Evolutionary conservation across 176 grass and related monocot genomes (phyloP).

Genomic region (Oryza meyeriana): DNA sequence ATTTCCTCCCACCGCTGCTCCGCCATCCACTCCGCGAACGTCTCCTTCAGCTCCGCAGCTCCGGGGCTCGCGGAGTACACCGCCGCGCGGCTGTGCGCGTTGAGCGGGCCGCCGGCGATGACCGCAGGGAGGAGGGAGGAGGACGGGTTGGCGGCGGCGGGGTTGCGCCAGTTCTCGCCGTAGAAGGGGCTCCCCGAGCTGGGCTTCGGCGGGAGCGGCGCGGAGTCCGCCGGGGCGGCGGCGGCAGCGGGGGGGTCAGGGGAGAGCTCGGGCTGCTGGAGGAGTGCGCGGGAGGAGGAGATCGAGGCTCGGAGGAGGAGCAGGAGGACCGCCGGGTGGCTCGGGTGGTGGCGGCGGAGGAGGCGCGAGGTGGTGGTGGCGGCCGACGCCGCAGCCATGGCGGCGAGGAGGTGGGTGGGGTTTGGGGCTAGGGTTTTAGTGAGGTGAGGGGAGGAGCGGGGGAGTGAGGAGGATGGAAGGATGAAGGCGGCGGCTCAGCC

Average conservation of each 20-base stretch:
- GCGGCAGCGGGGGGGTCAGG: neutral
- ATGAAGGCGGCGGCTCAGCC: slow-evolving; percentile 27
- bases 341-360: slow-evolving; percentile 47
- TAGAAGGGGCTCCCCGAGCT: slow-evolving; percentile 85
- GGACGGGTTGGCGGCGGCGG: slow-evolving; percentile 21
- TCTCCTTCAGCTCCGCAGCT: slow-evolving; percentile 55
- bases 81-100: slow-evolving; percentile 24
- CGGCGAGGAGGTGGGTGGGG: neutral
- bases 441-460: neutral
- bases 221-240: neutral
- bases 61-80: slow-evolving; percentile 35
- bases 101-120: neutral
- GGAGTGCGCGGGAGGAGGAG: slow-evolving; percentile 63
- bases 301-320: slow-evolving; percentile 57
- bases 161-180: slow-evolving; percentile 85
- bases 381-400: slow-evolving; percentile 61
- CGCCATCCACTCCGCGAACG: slow-evolving; percentile 64
- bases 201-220: slow-evolving; percentile 79
- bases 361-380: slow-evolving; percentile 54
- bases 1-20: slow-evolving; percentile 72
- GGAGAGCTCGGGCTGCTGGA: slow-evolving; percentile 66
- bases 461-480: neutral
- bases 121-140: slow-evolving; percentile 51
- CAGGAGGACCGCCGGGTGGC: neutral
- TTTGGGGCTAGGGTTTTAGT: slow-evolving; percentile 60